Percentiles rank a stretch among this genome's conserved stretches.
Evolutionary conservation across 257 asterid genomes (phyloP).

Genomic region (Knoxia roxburghii): DNA sequence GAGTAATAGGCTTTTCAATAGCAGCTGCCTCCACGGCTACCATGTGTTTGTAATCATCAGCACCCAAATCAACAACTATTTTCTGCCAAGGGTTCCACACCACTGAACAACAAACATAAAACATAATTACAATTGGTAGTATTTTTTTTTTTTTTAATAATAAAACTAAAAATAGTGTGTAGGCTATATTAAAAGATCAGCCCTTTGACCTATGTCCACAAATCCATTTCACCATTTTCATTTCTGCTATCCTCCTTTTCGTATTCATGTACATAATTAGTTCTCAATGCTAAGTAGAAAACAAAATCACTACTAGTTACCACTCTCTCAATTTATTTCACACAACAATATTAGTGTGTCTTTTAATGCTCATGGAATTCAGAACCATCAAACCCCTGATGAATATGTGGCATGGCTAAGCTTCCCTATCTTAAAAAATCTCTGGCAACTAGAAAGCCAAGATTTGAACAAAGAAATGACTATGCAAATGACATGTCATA

Average conservation of each 20-base stretch:
- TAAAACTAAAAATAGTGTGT: too few species aligned
- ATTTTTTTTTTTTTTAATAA: slow-evolving; percentile 9
- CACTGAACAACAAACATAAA: slow-evolving; percentile 40
- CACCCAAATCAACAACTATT: slow-evolving; percentile 80
- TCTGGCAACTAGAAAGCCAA: neutral
- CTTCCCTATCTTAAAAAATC: neutral
- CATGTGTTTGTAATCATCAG: slow-evolving; percentile 79
- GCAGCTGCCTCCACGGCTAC: slow-evolving; percentile 93
- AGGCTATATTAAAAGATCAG: neutral
- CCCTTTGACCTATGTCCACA: too few species aligned
- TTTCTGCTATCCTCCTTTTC: too few species aligned
- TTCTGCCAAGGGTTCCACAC: slow-evolving; percentile 99
- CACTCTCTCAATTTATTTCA: too few species aligned
- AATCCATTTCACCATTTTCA: too few species aligned
- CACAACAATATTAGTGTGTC: too few species aligned
- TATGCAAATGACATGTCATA: too few species aligned
- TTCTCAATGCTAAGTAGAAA: too few species aligned
- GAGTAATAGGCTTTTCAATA: slow-evolving; percentile 72
- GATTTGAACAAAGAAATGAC: too few species aligned
- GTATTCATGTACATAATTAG: neutral
- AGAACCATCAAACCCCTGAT: neutral
- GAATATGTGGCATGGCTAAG: neutral
- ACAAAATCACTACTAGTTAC: too few species aligned
- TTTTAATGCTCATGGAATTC: neutral
- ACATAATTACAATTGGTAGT: neutral